A percentile compares a stretch with the other conserved stretches of the same genome.
Conservation (phyloP, 2,329 filamentous ascomycete species). For the Botryosphaeria dothidea region DNA sequence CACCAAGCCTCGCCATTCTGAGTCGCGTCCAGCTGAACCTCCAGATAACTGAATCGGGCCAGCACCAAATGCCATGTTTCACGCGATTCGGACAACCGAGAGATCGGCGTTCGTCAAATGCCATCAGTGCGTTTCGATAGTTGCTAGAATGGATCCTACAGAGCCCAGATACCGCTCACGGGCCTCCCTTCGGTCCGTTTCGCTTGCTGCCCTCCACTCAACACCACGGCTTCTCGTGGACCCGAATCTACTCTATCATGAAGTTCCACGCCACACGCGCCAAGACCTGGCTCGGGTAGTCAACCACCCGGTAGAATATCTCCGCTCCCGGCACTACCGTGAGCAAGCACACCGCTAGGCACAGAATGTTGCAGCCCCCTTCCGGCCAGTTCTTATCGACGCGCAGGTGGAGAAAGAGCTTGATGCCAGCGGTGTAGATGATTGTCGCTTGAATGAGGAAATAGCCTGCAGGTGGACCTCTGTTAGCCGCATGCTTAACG, state of each 20-base stretch:
- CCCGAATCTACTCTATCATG: slow-evolving; percentile 12
- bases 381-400: slow-evolving; percentile 20
- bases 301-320: slow-evolving; percentile 33
- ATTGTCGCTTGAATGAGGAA: slow-evolving; percentile 45
- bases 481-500: slow-evolving; percentile 5
- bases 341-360: slow-evolving; percentile 26
- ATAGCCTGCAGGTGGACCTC: slow-evolving; percentile 31
- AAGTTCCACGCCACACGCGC: slow-evolving; percentile 19
- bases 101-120: background rate
- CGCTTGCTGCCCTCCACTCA: background rate
- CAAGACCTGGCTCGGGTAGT: slow-evolving; percentile 26
- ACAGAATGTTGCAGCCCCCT: slow-evolving; percentile 23
- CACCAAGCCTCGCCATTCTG: background rate
- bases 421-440: slow-evolving; percentile 46
- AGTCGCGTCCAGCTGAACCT: background rate
- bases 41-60: background rate
- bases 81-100: background rate
- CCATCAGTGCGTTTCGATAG: slow-evolving; percentile 13
- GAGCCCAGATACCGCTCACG: background rate
- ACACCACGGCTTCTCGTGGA: background rate
- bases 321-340: slow-evolving; percentile 30
- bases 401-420: slow-evolving; percentile 44
- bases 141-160: slow-evolving; percentile 1
- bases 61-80: background rate
- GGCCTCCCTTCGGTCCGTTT: background rate